Base-by-base conservation (phyloP, 2,329 filamentous ascomycete species). In the Colletotrichum karsti region DNA sequence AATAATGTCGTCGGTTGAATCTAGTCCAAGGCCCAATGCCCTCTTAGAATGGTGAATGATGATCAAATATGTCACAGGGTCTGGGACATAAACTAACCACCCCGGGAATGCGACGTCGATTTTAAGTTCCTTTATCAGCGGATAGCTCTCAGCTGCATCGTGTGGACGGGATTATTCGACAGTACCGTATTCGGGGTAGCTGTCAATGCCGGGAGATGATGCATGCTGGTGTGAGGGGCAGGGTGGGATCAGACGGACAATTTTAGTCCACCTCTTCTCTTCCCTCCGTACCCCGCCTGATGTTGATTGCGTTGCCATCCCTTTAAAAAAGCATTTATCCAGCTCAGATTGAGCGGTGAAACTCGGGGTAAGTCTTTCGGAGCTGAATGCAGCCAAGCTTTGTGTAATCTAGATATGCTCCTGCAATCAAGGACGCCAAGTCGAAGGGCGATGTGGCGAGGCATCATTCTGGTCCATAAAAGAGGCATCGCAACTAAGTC, bases 241-340 rank as follows among this genome's bases (percentile, higher is more conserved):
- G 33, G 28, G 28, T 24, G 39, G 15, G 7, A 42, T 2, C 28
- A 13, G 12, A 35, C 61, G 66, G 60, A 39, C 37, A 64, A 68
- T 64, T 60, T 50, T 15, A 46, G 48, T 64, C 65, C 60, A 68
- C 65, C 46, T 59, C 28, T 64, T 68, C 37, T 15, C 20, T 64
- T 64, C 4, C 15, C 28, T 18, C 56, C 28, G 55, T n/a, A 5
- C 22, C 46, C 63, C 48, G 22, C 39, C 12, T 5, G 9, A 24
- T 20, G n/a, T 46, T 61, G n/a, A 65, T 53, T 28, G 24, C 4
- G 13, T 30, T 26, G 24, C 5, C 51, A 46, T 50, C 41, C 7
- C 7, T 46, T 13, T 3, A 48, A 20, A 28, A 28, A 18, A 41
- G 2, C 9, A 20, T 30, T n/a, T 8, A 30, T 15, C 26, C 57